phyloP scores from a whole-genome alignment of 345 rosid genomes.

The Hibiscus mutabilis region DNA sequence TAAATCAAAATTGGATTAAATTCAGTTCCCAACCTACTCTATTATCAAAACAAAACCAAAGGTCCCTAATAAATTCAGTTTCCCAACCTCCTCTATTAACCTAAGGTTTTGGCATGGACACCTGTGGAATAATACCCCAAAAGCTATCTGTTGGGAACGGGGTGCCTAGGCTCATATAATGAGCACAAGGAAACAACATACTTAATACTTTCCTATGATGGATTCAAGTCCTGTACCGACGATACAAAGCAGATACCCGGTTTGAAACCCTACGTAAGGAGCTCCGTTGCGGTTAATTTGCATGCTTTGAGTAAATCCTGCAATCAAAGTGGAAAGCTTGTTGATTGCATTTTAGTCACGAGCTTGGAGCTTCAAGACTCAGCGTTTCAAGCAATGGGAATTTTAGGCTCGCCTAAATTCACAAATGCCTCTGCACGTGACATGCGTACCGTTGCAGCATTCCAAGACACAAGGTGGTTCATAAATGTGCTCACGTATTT shows the following conservation, averaged over 20 bases:
- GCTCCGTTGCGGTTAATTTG: background rate
- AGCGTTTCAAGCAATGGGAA: conserved; percentile 58
- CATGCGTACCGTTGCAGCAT: conserved; percentile 61
- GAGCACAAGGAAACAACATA: background rate
- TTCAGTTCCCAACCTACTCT: background rate
- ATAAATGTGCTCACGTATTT: conserved; percentile 60
- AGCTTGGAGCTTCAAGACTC: background rate
- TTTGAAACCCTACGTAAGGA: background rate
- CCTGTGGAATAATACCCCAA: background rate
- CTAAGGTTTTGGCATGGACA: background rate
- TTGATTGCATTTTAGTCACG: background rate
- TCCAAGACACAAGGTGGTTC: conserved; percentile 89
- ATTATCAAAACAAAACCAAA: background rate
- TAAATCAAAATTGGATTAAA: background rate
- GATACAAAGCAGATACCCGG: background rate
- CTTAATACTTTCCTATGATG: background rate
- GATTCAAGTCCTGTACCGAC: background rate
- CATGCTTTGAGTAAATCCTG: background rate
- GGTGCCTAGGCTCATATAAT: no score
- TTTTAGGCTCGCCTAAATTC: conserved; percentile 76
- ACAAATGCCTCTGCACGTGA: conserved; percentile 87
- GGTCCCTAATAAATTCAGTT: background rate
- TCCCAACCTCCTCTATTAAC: background rate
- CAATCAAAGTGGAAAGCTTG: background rate
- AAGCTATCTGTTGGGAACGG: background rate